These are phyloP conservation scores for Ustilago nuda DNA, from an alignment of 1,284 basidiomycete species.

Conservation along the genomic window DNA sequence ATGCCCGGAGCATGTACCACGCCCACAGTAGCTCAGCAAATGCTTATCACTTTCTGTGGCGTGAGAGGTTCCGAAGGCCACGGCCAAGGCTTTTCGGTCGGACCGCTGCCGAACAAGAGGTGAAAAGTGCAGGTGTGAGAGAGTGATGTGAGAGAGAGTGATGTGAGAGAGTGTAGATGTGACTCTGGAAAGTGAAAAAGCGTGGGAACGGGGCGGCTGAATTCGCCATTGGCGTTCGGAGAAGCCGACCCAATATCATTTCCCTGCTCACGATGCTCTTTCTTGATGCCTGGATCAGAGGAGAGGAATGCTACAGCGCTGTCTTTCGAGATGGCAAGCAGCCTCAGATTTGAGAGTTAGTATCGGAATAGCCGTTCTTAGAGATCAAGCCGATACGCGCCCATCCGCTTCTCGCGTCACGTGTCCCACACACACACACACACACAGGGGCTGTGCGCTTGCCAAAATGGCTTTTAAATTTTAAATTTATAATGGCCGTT, in stretches of 20 bases:
- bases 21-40: no score
- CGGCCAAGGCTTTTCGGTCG: neutral
- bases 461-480: neutral
- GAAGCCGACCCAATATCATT: neutral
- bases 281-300: neutral
- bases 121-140: neutral
- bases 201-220: neutral
- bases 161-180: neutral
- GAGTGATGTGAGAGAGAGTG: no score
- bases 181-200: neutral
- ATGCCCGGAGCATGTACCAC: no score
- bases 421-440: neutral
- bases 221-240: neutral
- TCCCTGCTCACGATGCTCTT: neutral
- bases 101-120: neutral
- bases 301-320: neutral
- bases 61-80: neutral
- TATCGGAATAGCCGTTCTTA: neutral
- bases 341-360: neutral
- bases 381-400: constrained; percentile 16
- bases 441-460: constrained; percentile 10
- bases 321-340: neutral
- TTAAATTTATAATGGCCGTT: neutral
- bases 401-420: constrained; percentile 15
- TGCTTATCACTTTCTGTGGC: neutral